These are phyloP conservation scores for Iberis pinnata DNA, from an alignment of 345 rosid genomes.

Conservation along the genomic window DNA sequence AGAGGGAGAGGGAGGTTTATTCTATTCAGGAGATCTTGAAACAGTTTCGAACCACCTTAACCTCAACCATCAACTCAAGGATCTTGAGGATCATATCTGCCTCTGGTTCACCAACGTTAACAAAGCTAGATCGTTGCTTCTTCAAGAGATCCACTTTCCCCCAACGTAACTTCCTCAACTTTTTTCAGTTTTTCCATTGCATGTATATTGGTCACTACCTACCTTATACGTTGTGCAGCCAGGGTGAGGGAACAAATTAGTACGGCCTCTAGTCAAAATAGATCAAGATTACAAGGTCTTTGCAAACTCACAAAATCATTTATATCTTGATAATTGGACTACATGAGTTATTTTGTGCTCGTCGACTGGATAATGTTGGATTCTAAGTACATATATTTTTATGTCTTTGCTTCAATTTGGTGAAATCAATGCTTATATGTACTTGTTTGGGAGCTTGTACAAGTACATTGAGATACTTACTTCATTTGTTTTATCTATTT, in stretches of 20 bases:
- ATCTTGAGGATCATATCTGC: constrained; percentile 60
- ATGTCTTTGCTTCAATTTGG: constrained; percentile 4
- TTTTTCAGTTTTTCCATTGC: neutral
- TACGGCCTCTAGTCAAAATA: neutral
- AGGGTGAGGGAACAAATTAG: constrained; percentile 4
- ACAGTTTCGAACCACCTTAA: constrained; percentile 40
- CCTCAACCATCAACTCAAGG: constrained; percentile 38
- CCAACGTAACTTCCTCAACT: constrained; percentile 15
- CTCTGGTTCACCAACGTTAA: constrained; percentile 54
- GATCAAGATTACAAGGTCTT: constrained; percentile 16
- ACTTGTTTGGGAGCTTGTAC: neutral
- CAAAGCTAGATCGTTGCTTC: constrained; percentile 47
- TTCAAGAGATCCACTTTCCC: constrained; percentile 37
- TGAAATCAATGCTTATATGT: neutral
- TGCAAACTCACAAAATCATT: neutral
- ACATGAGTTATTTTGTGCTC: neutral
- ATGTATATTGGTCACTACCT: constrained; percentile 3
- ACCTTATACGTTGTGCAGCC: neutral
- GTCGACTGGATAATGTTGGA: constrained; percentile 4
- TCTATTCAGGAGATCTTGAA: constrained; percentile 43
- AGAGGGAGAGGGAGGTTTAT: constrained; percentile 43
- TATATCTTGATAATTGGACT: constrained; percentile 3
- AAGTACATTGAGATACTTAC: neutral
- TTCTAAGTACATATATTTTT: constrained; percentile 10
- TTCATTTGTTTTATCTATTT: neutral